Conservation (phyloP, 805 yeast genomes). For the Lachancea nothofagi region DNA sequence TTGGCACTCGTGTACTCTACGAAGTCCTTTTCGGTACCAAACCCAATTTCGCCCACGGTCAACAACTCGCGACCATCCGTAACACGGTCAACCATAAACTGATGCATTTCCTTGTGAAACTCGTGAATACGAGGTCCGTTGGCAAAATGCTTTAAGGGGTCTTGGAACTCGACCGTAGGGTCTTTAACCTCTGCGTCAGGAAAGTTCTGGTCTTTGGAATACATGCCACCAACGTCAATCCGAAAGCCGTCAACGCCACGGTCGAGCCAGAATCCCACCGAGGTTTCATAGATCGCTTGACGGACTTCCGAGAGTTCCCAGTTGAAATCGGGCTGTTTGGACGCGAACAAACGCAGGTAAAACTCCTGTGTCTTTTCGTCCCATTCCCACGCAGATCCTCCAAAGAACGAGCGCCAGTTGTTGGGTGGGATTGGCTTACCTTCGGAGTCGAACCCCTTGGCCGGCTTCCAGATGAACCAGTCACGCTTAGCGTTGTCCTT, state of each 20-base stretch:
- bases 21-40: conserved; percentile 37
- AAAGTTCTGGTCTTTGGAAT: conserved; percentile 42
- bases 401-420: conserved; percentile 50
- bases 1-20: conserved; percentile 38
- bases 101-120: conserved; percentile 47
- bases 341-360: conserved; percentile 50
- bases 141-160: conserved; percentile 27
- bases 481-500: conserved; percentile 50
- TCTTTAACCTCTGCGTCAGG: conserved; percentile 47
- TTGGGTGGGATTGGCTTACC: conserved; percentile 53
- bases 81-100: conserved; percentile 25
- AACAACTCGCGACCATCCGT: conserved; percentile 44
- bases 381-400: conserved; percentile 52
- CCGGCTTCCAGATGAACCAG: conserved; percentile 55
- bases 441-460: conserved; percentile 39
- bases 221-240: conserved; percentile 50
- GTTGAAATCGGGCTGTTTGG: conserved; percentile 53
- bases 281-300: conserved; percentile 38
- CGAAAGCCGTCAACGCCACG: conserved; percentile 55
- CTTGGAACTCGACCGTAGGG: conserved; percentile 38
- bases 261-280: conserved; percentile 48
- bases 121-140: conserved; percentile 55
- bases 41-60: conserved; percentile 55
- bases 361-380: conserved; percentile 51
- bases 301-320: conserved; percentile 45